Evolutionary conservation across 352 stramenopile species (phyloP), one percentile per base, ranked within the genome.

Genomic region (Phytophthora boehmeriae): DNA sequence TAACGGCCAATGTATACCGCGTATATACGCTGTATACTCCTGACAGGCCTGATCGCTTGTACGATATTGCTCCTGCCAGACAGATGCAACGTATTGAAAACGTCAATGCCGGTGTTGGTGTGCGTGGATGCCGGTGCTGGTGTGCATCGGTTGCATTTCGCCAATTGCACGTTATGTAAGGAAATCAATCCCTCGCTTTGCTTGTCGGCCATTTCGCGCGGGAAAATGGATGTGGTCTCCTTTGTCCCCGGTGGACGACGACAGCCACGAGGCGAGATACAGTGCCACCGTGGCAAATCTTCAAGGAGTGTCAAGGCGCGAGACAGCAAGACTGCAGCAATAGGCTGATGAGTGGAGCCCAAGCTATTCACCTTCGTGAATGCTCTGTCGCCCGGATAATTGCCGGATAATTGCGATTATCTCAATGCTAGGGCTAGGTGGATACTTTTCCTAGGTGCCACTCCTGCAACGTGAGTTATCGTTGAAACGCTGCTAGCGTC

Each of bases 311-410:
- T 3, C 25, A 30, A 47, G 30, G 23, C 45, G 13, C 10, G 25
- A 42, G n/a, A 6, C 39, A 23, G 42, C 8, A 8, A 44, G 8
- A 39, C 34, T 39, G 34, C 4, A 39, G 4, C 34, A n/a, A n/a
- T 16, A 11, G 2, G 14, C 9, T 44, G 38, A 44, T 44, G 38
- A 44, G 38, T 44, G 38, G 38, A 16, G 6, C n/a, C n/a, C n/a
- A n/a, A n/a, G n/a, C n/a, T n/a, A n/a, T n/a, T n/a, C n/a, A n/a
- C n/a, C n/a, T n/a, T n/a, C n/a, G n/a, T n/a, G n/a, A n/a, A n/a
- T n/a, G n/a, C n/a, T n/a, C n/a, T 42, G 9, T 44, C 16, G 38
- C 52, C 57, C 57, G 30, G 57, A 66, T 66, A 66, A 54, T 14
- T 1, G 5, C 19, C 25, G 25, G 25, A 30, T 30, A 30, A 30